Base-by-base conservation (phyloP, 257 asterid genomes). In the Ajuga chamaepitys region DNA sequence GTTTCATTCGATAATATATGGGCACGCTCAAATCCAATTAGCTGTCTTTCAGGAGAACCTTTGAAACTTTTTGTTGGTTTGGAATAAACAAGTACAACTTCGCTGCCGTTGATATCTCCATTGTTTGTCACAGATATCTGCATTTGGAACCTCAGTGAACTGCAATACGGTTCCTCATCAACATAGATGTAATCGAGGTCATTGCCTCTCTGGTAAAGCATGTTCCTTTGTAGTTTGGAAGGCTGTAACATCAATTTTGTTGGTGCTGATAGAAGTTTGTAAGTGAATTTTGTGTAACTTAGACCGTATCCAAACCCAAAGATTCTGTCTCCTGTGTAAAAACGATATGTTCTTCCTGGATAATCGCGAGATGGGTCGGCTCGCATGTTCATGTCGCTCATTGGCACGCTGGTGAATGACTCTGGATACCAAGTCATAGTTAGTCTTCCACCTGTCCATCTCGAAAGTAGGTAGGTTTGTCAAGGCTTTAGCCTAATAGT, bases 351-450 rank as follows among this genome's bases (percentile, higher is more conserved):
- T 77, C 99, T 80, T 80, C 99, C 97, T 0, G 96, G 96, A 77
- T 86, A 93, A 56, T 81, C 77, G n/a, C 82, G 86, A 17, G 90
- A 68, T 38, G 86, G 83, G 62, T 93, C 95, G 26, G 97, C 87
- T 62, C 99, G 77, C 99, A 93, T 87, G 82, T 77, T 81, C 99
- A 93, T 93, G 78, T 89, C 82, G 8, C 21, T 89, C 99, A 93
- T 93, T 11, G 96, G 86, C 54, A 86, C 75, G 4, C 61, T 71
- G 44, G 95, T 87, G 83, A 81, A 93, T 26, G 99, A 84, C 74
- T 87, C 97, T 1, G 89, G 94, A 73, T 93, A 93, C 99, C 99
- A 93, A 18, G 96, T 89, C 80, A 89, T 66, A 9, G 98, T 86
- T 35, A 85, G 65, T 74, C 82, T 83, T 67, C 97, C 98, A 40